A percentile compares a stretch with the other conserved stretches of the same genome.
These are phyloP conservation scores for Cunninghamia lanceolata DNA, from an alignment of 75 land plant genomes.

Conservation along the genomic window DNA sequence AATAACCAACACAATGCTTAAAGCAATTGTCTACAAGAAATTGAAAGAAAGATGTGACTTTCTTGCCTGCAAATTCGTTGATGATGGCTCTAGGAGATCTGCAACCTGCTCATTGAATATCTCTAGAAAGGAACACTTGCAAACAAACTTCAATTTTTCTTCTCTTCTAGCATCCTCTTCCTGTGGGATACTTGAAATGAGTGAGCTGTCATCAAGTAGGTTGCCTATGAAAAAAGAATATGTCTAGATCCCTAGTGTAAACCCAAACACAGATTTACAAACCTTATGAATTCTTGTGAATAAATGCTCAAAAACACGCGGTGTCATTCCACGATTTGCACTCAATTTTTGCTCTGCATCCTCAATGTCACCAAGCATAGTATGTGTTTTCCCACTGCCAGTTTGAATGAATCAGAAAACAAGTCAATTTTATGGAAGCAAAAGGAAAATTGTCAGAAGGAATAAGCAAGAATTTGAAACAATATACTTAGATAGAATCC, in stretches of 20 bases:
- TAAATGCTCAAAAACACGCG: too few species aligned
- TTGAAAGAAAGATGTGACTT: background rate
- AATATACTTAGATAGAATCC: background rate
- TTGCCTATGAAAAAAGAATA: background rate
- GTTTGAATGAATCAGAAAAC: too few species aligned
- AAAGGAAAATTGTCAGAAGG: background rate
- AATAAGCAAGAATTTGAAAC: background rate
- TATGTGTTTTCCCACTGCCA: too few species aligned
- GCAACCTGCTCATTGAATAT: too few species aligned
- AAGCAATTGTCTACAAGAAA: background rate
- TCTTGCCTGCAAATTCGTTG: constrained; percentile 83
- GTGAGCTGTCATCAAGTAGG: background rate
- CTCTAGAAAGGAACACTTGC: too few species aligned
- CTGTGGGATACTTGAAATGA: constrained; percentile 38
- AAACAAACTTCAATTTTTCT: too few species aligned
- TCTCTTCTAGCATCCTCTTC: constrained; percentile 70
- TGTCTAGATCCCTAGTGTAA: too few species aligned
- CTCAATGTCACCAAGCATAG: too few species aligned
- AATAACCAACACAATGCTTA: background rate
- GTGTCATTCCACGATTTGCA: too few species aligned
- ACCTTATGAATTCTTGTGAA: constrained; percentile 82
- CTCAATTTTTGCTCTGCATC: too few species aligned
- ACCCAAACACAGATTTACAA: background rate
- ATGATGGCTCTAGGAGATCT: too few species aligned
- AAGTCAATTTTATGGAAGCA: constrained; percentile 3